These are phyloP conservation scores for Crotalaria pallida DNA, from an alignment of 306 rosid species.

Conservation along the genomic window DNA sequence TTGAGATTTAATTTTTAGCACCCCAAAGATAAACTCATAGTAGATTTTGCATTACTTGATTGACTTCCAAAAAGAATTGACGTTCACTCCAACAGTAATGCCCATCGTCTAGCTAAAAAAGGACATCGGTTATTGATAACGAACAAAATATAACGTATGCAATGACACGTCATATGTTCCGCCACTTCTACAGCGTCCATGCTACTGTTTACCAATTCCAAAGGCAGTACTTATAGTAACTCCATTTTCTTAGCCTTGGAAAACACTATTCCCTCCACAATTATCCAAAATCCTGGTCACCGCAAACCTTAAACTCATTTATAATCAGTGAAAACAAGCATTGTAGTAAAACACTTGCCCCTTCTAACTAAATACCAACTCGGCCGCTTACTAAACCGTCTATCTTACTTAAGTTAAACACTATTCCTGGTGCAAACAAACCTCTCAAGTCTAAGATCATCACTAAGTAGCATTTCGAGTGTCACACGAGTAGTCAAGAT, in stretches of 20 bases:
- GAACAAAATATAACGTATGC: neutral
- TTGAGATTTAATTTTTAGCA: neutral
- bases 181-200: neutral
- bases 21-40: neutral
- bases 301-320: neutral
- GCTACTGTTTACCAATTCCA: neutral
- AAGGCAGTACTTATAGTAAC: slow-evolving; percentile 1
- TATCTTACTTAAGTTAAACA: neutral
- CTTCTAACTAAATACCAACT: neutral
- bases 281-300: neutral
- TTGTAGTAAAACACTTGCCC: neutral
- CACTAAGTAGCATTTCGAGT: neutral
- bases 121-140: neutral
- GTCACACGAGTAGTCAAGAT: neutral
- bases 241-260: neutral
- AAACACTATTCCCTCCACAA: neutral
- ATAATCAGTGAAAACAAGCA: neutral
- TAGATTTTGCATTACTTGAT: slow-evolving; percentile 10
- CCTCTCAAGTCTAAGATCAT: neutral
- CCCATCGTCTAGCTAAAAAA: neutral
- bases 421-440: neutral
- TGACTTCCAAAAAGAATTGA: neutral
- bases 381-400: neutral
- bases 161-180: neutral
- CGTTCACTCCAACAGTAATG: neutral